These are phyloP conservation scores for Phytophthora lateralis DNA, from an alignment of 352 stramenopile species.

Conservation along the genomic window DNA sequence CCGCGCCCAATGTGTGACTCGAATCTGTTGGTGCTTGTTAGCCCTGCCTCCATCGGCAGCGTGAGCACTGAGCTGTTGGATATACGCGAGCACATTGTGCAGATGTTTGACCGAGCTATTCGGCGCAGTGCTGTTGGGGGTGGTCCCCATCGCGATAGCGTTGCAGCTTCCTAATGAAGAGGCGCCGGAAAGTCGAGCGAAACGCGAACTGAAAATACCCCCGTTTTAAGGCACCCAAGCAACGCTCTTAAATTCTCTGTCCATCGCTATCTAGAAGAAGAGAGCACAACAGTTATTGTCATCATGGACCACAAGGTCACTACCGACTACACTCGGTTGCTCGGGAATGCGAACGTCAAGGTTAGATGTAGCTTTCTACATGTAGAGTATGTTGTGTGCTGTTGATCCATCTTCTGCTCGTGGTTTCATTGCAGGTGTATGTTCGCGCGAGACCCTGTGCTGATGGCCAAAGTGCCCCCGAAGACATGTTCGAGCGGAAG, in stretches of 20 bases:
- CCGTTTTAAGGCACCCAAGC: not conserved
- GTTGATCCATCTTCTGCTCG: not conserved
- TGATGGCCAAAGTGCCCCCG: conserved; percentile 64
- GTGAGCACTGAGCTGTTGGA: conserved; percentile 45
- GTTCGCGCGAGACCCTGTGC: conserved; percentile 81
- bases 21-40: conserved; percentile 68
- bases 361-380: conserved; percentile 13
- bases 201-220: conserved; percentile 25
- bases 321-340: conserved; percentile 82
- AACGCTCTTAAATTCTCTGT: not conserved
- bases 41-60: conserved; percentile 5
- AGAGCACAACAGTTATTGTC: not conserved
- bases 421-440: conserved; percentile 51
- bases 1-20: conserved; percentile 58
- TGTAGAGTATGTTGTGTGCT: not conserved
- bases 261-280: not conserved
- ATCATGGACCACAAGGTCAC: conserved; percentile 90
- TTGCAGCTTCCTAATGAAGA: conserved; percentile 8
- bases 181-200: conserved; percentile 1
- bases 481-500: conserved; percentile 88
- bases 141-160: conserved; percentile 8
- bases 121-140: not conserved
- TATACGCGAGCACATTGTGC: conserved; percentile 38
- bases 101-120: conserved; percentile 37
- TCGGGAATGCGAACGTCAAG: conserved; percentile 84